Evolutionary conservation across 2,329 filamentous ascomycete genomes (phyloP), one percentile per base, ranked within the genome.

Genomic region (Neofusicoccum parvum): DNA sequence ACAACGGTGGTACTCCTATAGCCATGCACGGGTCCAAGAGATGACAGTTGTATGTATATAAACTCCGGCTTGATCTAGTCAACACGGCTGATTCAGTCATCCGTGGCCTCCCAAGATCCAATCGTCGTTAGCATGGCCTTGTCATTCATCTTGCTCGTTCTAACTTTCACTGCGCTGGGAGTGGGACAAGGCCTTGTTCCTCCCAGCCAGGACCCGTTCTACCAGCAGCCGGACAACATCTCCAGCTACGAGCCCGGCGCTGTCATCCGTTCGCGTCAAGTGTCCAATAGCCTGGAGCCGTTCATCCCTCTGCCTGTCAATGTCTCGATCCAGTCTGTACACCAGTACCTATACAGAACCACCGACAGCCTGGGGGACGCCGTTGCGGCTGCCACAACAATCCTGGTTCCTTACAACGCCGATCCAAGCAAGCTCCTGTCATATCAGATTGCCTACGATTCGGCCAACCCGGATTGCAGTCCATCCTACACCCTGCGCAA

Each of bases 401-500:
- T 70, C 5, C 54, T 70, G 23, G 37, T 64, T 5, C 69, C 70
- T 10, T 48, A 23, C 65, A 32, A 50, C 3, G 37, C 43, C 7
- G 43, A 58, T 2, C 66, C 49, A 10, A 39, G 48, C 15, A 65
- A 68, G 9, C 65, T 70, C 3, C 46, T 71, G 3, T 70, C 70
- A 3, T 63, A 68, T 32, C 69, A 72, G 49, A 59, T 67, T 12
- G 46, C 67, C 7, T 72, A 71, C 51, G 68, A 72, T 56, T 67
- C 66, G 6, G 54, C 68, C 23, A 36, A 65, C 15, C 32, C 66
- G 6, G 67, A 71, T 37, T 64, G 64, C 20, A 68, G 65, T 20
- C 71, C 67, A 46, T 23, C 67, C 37, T 68, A 69, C 56, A 51
- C 23, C 10, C 43, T 71, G 9, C 66, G 68, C 32, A 41, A n/a